Conservation (phyloP, 1,284 basidiomycete genomes). For the Amylostereum areolatum region DNA sequence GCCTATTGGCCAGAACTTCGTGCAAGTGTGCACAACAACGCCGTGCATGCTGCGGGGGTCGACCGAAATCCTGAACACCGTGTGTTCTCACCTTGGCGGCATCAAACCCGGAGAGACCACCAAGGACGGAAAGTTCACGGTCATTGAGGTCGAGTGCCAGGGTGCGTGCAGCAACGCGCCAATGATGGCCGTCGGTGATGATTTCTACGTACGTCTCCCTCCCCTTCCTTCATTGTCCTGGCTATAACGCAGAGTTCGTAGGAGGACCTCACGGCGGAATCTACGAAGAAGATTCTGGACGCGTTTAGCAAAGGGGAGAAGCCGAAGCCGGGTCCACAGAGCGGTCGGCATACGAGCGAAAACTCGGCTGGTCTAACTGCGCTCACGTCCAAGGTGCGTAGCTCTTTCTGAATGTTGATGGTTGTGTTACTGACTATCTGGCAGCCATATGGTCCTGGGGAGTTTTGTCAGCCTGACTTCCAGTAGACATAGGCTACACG, state of each 20-base stretch:
- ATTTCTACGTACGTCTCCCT: constrained; percentile 76
- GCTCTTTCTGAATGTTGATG: not conserved
- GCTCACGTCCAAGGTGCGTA: constrained; percentile 71
- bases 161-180: constrained; percentile 99
- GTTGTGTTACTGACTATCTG: constrained; percentile 11
- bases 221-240: not conserved
- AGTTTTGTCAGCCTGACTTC: constrained; percentile 86
- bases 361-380: constrained; percentile 87
- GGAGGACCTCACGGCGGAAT: constrained; percentile 96
- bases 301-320: constrained; percentile 82
- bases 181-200: constrained; percentile 95
- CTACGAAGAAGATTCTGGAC: constrained; percentile 85
- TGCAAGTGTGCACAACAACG: constrained; percentile 98
- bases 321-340: constrained; percentile 91
- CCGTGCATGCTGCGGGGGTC: constrained; percentile 97
- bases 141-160: constrained; percentile 97
- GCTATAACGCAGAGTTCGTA: constrained; percentile 24
- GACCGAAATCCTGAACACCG: constrained; percentile 83
- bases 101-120: constrained; percentile 90
- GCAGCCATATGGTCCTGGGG: constrained; percentile 92
- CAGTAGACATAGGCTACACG: constrained; percentile 30
- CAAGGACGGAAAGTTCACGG: constrained; percentile 93
- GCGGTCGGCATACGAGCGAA: constrained; percentile 80
- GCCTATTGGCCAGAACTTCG: constrained; percentile 91
- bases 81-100: constrained; percentile 79